Evolutionary conservation across 192 early-diverging fungal genomes (phyloP), one percentile per base, ranked within the genome.

Genomic region (Backusella parvicylindrica): DNA sequence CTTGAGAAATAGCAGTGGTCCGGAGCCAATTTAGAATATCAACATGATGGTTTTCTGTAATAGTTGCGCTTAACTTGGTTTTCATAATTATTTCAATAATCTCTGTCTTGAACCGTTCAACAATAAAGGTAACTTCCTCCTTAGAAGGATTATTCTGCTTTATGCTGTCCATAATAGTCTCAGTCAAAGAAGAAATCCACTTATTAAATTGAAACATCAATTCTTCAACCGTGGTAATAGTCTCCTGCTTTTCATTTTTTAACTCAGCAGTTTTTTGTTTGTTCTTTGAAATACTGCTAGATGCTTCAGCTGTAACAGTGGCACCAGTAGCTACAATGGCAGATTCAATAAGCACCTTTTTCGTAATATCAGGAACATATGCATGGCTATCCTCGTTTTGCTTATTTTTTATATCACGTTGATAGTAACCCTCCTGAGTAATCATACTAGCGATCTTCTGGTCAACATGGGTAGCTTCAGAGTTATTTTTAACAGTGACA

Each of bases 21-120:
- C 65, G 35, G 65, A 73, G 18, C 72, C 72, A 73, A 12, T n/a
- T 33, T 16, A 73, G 28, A 4, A 50, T 73, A 36, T 76, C 7
- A 35, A 37, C 4, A 16, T 76, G 53, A 38, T 76, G 50, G 7
- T 16, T 41, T 64, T 65, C 21, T n/a, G 30, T 66, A 2, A 68
- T 41, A 8, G 28, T n/a, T 40, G 49, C n/a, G 26, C 35, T 56
- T 9, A 30, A 30, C 9, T 50, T 56, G 3, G 41, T 50, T 2
- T 43, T 53, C 40, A 50, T 67, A 43, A 69, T 69, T 23, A 60
- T 35, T 30, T 68, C 21, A n/a, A 53, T 12, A n/a, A 71, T 60
- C 8, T 53, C 47, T 2, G 11, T 23, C n/a, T 32, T 31, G 9
- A 50, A 71, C 33, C 60, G 36, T 21, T 71, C 70, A 36, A 71